phyloP scores from a whole-genome alignment of 2,329 filamentous ascomycete species.

The Nigrograna mackinnonii region DNA sequence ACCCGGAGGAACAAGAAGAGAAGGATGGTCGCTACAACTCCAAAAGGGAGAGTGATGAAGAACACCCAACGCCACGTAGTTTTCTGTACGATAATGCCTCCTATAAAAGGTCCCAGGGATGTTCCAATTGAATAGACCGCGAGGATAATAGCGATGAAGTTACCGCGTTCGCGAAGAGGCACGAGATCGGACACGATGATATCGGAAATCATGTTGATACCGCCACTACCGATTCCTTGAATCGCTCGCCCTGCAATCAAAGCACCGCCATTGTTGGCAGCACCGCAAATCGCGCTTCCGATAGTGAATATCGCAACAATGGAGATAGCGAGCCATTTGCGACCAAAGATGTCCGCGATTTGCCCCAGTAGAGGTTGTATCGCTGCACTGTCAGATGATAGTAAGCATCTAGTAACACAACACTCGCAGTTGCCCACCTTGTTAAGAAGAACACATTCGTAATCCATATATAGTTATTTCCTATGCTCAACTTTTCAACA shows the following conservation, averaged over 20 bases:
- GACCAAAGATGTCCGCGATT: constrained; percentile 45
- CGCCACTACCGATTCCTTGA: constrained; percentile 32
- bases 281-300: constrained; percentile 58
- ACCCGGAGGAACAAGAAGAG: constrained; percentile 25
- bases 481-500: too few species aligned
- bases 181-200: constrained; percentile 37
- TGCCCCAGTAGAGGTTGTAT: constrained; percentile 26
- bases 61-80: constrained; percentile 52
- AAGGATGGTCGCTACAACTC: constrained; percentile 40
- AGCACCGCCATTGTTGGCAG: constrained; percentile 37
- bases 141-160: constrained; percentile 43
- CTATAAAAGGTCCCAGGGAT: constrained; percentile 49
- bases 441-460: constrained; percentile 33
- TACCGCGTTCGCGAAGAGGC: constrained; percentile 46
- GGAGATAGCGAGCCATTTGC: constrained; percentile 33
- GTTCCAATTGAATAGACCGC: constrained; percentile 42
- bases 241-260: constrained; percentile 35
- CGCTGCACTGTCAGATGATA: background rate
- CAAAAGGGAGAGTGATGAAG: constrained; percentile 58
- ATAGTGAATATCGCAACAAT: constrained; percentile 49
- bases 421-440: background rate
- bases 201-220: constrained; percentile 36
- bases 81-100: constrained; percentile 43
- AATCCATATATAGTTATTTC: constrained; percentile 35
- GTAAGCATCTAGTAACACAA: background rate